Base-by-base conservation (phyloP, 768 basidiomycete genomes). In the Lactarius evosmus region DNA sequence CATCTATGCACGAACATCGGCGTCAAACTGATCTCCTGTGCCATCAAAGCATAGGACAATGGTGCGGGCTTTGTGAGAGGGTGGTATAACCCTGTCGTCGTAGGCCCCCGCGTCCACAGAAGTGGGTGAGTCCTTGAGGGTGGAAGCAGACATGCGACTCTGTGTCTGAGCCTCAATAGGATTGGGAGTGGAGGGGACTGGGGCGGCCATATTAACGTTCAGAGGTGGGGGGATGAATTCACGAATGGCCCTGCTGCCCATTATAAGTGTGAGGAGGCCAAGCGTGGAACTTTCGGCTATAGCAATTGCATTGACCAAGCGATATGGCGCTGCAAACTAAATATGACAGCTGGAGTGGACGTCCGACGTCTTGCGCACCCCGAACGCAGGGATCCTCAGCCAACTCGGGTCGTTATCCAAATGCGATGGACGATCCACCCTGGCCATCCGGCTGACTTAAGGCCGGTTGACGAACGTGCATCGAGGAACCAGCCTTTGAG, bases 11-110 rank as follows among this genome's bases (percentile, higher is more conserved):
- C 82, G 29, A 58, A 87, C 88, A 66, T 89, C 85, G 33, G 78
- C 71, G 67, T 86, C 84, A 67, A 89, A 90, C 69, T 87, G 84
- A 72, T 87, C 85, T 3, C 85, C 85, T 61, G 74, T 73, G 16
- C 73, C 86, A 68, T 91, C 89, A 66, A 91, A 91, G 71, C 89
- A 91, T 2, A 91, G 78, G 1, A 91, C 80, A 1, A 88, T 67
- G 0, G 85, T 87, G n/a, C 87, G 68, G 3, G 66, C 61, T 2
- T 50, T 22, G 8, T 67, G 60, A 14, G 41, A 59, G 0, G 73
- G 69, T 2, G 73, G 72, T 38, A 74, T 60, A 40, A 71, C 57
- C 17, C 61, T 56, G 2, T 19, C 2, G n/a, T 70, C 63, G 33
- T 54, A 58, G 7, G 53, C 58, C 19, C 27, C 55, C 0, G 58